phyloP scores from a whole-genome alignment of 2,329 filamentous ascomycete species.

The Ascochyta clinopodiicola region DNA sequence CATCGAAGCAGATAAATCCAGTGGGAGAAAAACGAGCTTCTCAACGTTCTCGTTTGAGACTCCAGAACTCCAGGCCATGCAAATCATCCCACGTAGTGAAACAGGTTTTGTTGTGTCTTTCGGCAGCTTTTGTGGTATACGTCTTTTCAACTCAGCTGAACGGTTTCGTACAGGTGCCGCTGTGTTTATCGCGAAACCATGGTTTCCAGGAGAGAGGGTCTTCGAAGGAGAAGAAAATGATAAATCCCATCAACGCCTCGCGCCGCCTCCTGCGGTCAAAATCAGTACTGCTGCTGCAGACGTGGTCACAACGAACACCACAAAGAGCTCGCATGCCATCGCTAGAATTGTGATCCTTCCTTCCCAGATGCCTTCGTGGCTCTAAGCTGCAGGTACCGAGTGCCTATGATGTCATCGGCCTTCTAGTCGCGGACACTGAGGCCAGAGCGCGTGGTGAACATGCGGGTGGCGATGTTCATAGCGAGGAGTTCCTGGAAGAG shows the following conservation, averaged over 20 bases:
- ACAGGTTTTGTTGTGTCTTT: background rate
- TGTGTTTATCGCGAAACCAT: background rate
- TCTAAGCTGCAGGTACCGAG: background rate
- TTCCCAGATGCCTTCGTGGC: background rate
- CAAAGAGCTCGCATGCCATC: background rate
- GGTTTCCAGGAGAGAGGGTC: background rate
- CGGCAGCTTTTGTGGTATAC: background rate
- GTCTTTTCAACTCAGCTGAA: background rate
- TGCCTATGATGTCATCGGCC: background rate
- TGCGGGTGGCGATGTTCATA: constrained; percentile 97
- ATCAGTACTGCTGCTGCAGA: background rate
- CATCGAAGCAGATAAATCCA: no score
- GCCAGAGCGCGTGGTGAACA: constrained; percentile 89
- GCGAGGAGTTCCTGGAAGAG: constrained; percentile 97
- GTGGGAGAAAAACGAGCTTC: background rate
- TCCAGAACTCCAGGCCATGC: constrained; percentile 19
- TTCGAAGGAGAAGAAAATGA: background rate
- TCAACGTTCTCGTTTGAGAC: background rate
- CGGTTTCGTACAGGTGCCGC: background rate
- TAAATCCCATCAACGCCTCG: no score
- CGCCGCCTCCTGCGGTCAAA: no score
- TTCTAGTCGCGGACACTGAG: constrained; percentile 66
- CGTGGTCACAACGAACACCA: background rate
- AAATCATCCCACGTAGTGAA: constrained; percentile 3
- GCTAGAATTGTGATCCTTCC: no score